phyloP scores from a whole-genome alignment of 768 basidiomycete species.

The Cystobasidium tubakii region DNA sequence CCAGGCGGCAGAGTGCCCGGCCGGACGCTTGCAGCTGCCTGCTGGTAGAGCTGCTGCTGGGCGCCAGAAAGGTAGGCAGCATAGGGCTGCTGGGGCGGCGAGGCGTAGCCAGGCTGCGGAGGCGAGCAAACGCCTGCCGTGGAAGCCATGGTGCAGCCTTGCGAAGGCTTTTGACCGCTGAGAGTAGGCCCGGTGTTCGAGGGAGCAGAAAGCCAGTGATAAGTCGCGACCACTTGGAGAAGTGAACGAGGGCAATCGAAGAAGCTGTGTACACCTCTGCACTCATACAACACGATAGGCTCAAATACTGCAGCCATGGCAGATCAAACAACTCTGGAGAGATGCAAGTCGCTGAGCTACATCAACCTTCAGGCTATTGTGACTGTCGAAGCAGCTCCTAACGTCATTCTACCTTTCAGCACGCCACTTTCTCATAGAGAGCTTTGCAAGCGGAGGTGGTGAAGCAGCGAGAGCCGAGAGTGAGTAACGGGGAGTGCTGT shows the following conservation, averaged over 20 bases:
- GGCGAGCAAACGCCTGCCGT: conserved; percentile 19
- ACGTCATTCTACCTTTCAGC: conserved; percentile 14
- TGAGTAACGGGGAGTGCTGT: no score
- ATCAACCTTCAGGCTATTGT: no score
- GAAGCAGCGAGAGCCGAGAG: conserved; percentile 26
- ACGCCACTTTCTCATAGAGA: conserved; percentile 31
- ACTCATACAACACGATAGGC: background rate
- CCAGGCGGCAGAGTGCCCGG: conserved; percentile 57
- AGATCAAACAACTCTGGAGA: conserved; percentile 15
- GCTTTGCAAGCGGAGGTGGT: conserved; percentile 28
- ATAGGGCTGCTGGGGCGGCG: background rate
- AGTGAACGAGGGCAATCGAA: background rate
- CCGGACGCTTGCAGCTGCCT: conserved; percentile 35
- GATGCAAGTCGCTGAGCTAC: conserved; percentile 1
- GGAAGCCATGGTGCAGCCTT: background rate
- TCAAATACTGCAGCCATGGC: conserved; percentile 7
- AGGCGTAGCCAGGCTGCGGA: conserved; percentile 2
- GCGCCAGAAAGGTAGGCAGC: conserved; percentile 1
- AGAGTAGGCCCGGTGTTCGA: no score
- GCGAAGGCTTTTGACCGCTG: background rate
- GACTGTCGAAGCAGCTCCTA: background rate
- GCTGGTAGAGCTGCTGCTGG: conserved; percentile 15
- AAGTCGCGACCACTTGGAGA: background rate
- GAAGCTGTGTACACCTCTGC: no score
- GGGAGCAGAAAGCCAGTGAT: no score